Evolutionary conservation across 768 basidiomycete genomes (phyloP).

Genomic region (Lactifluus piperatus): DNA sequence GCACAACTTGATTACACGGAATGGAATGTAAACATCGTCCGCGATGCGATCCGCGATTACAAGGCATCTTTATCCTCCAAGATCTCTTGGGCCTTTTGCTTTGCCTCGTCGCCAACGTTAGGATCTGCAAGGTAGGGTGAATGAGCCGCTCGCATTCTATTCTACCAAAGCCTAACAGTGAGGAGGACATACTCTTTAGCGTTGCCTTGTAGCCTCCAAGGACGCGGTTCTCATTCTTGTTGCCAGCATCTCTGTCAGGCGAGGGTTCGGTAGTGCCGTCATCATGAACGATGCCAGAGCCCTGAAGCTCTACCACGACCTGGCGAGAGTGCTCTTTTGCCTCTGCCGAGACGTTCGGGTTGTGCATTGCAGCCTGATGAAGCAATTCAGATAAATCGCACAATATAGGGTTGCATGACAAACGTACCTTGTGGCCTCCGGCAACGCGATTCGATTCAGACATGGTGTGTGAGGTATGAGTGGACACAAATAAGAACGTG

Average conservation of each 20-base stretch:
- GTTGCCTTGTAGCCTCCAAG: slow-evolving; percentile 26
- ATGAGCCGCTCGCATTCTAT: not conserved
- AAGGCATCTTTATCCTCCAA: slow-evolving; percentile 22
- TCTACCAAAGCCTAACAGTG: too few relatives aligned
- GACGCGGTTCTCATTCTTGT: slow-evolving; percentile 22
- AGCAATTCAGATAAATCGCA: not conserved
- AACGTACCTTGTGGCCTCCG: not conserved
- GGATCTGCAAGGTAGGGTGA: slow-evolving; percentile 20
- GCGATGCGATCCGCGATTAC: not conserved
- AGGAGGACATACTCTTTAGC: slow-evolving; percentile 22
- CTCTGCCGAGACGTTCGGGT: slow-evolving; percentile 27
- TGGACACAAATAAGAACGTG: too few relatives aligned
- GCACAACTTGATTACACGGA: too few relatives aligned
- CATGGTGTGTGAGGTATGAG: not conserved
- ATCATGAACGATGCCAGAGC: slow-evolving; percentile 11
- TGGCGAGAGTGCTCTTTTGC: slow-evolving; percentile 27
- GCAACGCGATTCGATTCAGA: not conserved
- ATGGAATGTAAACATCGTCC: not conserved
- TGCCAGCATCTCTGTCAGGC: not conserved
- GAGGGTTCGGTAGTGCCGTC: not conserved
- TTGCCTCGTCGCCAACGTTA: slow-evolving; percentile 24
- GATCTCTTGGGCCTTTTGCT: slow-evolving; percentile 22
- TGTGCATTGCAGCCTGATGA: slow-evolving; percentile 25
- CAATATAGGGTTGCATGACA: too few relatives aligned
- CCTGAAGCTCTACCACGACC: slow-evolving; percentile 21